A percentile compares a stretch with the other conserved stretches of the same genome.
Conservation (phyloP, 306 rosid genomes). For the Quercus parvula region DNA sequence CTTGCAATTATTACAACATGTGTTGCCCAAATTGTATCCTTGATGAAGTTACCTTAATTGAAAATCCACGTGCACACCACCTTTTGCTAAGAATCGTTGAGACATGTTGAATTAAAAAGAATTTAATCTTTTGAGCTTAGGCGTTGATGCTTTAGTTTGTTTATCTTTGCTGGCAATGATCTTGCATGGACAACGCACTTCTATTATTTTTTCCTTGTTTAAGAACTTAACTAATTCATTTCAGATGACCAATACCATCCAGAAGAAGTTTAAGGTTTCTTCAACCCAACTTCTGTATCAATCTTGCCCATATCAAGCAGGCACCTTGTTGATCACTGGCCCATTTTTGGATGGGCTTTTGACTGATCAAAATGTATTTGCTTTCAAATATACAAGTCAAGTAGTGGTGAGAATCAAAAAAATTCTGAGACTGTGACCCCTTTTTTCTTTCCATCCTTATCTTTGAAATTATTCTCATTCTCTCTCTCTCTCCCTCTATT, state of each 20-base stretch:
- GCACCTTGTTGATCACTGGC: slow-evolving; percentile 76
- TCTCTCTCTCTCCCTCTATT: slow-evolving; percentile 11
- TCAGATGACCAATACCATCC: slow-evolving; percentile 98
- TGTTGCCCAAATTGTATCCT: slow-evolving; percentile 98
- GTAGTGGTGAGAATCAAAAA: slow-evolving; percentile 72
- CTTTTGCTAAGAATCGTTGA: not conserved
- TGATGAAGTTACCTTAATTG: slow-evolving; percentile 3
- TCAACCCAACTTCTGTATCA: slow-evolving; percentile 96
- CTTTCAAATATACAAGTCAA: slow-evolving; percentile 82
- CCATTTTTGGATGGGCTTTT: slow-evolving; percentile 82
- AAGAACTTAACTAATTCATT: slow-evolving; percentile 54
- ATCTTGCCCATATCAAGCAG: slow-evolving; percentile 87
- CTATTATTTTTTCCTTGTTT: slow-evolving; percentile 15
- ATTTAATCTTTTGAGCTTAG: not conserved
- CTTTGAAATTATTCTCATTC: not conserved
- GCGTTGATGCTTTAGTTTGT: not conserved
- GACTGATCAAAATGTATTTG: slow-evolving; percentile 72
- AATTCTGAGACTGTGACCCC: not conserved
- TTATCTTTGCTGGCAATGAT: slow-evolving; percentile 1
- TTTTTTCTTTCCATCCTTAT: not conserved
- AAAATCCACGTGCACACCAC: not conserved
- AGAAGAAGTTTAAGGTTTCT: slow-evolving; percentile 90
- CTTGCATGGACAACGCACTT: not conserved
- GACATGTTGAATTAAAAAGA: not conserved
- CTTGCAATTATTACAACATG: slow-evolving; percentile 92